Evolutionary conservation across 2,329 filamentous ascomycete genomes (phyloP).

Genomic region (Ophiosphaerella korrae): DNA sequence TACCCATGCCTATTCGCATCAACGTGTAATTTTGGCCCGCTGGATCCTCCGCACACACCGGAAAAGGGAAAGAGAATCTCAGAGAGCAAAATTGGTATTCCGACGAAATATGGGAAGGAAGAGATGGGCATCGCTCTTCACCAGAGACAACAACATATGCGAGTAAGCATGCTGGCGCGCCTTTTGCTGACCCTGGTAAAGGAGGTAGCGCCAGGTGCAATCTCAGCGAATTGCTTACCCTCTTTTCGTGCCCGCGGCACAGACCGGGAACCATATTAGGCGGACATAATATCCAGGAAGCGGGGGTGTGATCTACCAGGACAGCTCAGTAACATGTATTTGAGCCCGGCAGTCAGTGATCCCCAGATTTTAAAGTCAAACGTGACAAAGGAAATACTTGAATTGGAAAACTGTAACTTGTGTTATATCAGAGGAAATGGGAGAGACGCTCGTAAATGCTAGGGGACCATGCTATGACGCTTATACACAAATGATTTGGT

Average conservation of each 20-base stretch:
- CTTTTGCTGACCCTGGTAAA: slow-evolving; percentile 17
- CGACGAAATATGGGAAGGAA: slow-evolving; percentile 20
- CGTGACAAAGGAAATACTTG: slow-evolving; percentile 45
- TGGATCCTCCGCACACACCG: slow-evolving; percentile 22
- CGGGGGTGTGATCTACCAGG: slow-evolving; percentile 18
- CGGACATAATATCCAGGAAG: slow-evolving; percentile 36
- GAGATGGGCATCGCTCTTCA: slow-evolving; percentile 47
- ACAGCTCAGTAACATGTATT: slow-evolving; percentile 18
- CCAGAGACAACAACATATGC: slow-evolving; percentile 39
- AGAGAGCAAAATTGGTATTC: slow-evolving; percentile 10
- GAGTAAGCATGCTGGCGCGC: slow-evolving; percentile 41
- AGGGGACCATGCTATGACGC: slow-evolving; percentile 47
- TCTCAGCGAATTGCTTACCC: slow-evolving; percentile 39
- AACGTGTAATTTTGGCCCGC: slow-evolving; percentile 16
- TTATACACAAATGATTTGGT: slow-evolving; percentile 47
- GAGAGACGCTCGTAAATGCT: slow-evolving; percentile 47
- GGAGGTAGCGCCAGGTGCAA: slow-evolving; percentile 32
- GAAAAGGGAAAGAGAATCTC: slow-evolving; percentile 16
- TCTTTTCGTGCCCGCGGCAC: slow-evolving; percentile 26
- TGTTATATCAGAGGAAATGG: slow-evolving; percentile 42
- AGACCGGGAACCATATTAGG: slow-evolving; percentile 39
- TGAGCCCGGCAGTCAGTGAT: slow-evolving; percentile 22
- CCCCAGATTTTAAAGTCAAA: slow-evolving; percentile 30
- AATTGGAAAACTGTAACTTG: slow-evolving; percentile 32
- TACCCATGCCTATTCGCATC: slow-evolving; percentile 20